Conservation (phyloP, 345 rosid species). For the Orychophragmus violaceus region DNA sequence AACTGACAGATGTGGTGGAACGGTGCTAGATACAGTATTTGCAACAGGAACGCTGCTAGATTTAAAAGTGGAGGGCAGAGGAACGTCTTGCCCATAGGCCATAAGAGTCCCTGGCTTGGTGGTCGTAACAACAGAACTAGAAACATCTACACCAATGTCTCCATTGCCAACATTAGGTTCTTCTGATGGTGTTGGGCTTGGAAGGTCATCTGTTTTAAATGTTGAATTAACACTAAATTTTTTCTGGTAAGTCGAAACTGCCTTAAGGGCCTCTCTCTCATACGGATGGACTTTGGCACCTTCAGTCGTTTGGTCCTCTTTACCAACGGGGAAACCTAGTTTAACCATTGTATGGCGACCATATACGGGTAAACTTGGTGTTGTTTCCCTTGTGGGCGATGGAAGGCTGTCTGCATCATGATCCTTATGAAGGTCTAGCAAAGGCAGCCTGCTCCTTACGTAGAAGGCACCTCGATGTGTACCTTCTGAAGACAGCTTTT, state of each 20-base stretch:
- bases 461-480: slow-evolving; percentile 35
- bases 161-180: slow-evolving; percentile 55
- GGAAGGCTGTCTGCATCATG: slow-evolving; percentile 96
- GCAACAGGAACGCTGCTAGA: slow-evolving; percentile 13
- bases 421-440: slow-evolving; percentile 90
- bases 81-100: slow-evolving; percentile 20
- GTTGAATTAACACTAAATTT: slow-evolving; percentile 50
- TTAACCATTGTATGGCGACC: slow-evolving; percentile 39
- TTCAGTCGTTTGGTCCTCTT: slow-evolving; percentile 29
- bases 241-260: slow-evolving; percentile 76
- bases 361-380: slow-evolving; percentile 44
- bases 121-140: slow-evolving; percentile 38
- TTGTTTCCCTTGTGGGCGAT: slow-evolving; percentile 77
- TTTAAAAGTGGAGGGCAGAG: slow-evolving; percentile 20
- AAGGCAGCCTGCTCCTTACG: slow-evolving; percentile 58
- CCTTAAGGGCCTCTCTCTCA: slow-evolving; percentile 68
- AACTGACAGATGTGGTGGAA: slow-evolving; percentile 5
- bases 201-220: slow-evolving; percentile 52
- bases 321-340: slow-evolving; percentile 31
- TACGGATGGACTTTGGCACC: slow-evolving; percentile 50
- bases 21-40: slow-evolving; percentile 24
- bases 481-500: slow-evolving; percentile 35
- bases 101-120: background rate
- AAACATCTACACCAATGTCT: slow-evolving; percentile 65
- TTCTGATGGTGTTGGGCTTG: slow-evolving; percentile 95